These are phyloP conservation scores for Letharia lupina DNA, from an alignment of 495 filamentous ascomycete genomes.

Conservation along the genomic window DNA sequence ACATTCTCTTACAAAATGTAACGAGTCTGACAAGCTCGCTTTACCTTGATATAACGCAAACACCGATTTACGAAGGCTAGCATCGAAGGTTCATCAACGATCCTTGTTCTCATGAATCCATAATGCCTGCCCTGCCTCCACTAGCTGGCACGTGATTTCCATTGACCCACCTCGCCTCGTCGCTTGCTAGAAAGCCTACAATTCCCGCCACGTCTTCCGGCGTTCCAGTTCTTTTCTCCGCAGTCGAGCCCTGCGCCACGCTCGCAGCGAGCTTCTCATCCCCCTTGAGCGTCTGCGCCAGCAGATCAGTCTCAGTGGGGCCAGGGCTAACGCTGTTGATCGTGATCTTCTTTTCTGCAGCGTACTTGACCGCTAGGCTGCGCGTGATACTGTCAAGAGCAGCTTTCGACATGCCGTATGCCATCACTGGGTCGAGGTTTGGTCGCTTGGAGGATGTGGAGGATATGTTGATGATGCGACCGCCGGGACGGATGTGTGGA, in stretches of 20 bases:
- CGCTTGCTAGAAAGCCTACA: background rate
- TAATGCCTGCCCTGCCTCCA: slow-evolving; percentile 1
- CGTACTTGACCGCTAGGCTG: background rate
- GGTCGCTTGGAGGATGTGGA: background rate
- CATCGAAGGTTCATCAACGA: no score
- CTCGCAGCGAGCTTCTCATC: background rate
- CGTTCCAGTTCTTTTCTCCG: background rate
- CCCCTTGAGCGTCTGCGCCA: slow-evolving; percentile 19
- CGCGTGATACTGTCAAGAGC: background rate
- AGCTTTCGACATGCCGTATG: slow-evolving; percentile 1
- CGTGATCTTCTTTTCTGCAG: slow-evolving; percentile 50
- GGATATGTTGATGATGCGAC: background rate
- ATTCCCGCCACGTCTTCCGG: background rate
- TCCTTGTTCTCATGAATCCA: background rate
- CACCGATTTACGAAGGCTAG: no score
- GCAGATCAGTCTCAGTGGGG: slow-evolving; percentile 76
- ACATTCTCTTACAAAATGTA: no score
- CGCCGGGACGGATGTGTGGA: background rate
- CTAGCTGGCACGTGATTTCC: background rate
- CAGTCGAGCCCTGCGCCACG: background rate
- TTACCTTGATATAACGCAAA: no score
- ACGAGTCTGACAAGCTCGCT: no score
- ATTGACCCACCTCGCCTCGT: background rate
- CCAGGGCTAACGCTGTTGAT: slow-evolving; percentile 70
- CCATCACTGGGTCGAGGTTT: background rate